These are phyloP conservation scores for Xerocomellus amylosporus DNA, from an alignment of 768 basidiomycete species.

Conservation along the genomic window DNA sequence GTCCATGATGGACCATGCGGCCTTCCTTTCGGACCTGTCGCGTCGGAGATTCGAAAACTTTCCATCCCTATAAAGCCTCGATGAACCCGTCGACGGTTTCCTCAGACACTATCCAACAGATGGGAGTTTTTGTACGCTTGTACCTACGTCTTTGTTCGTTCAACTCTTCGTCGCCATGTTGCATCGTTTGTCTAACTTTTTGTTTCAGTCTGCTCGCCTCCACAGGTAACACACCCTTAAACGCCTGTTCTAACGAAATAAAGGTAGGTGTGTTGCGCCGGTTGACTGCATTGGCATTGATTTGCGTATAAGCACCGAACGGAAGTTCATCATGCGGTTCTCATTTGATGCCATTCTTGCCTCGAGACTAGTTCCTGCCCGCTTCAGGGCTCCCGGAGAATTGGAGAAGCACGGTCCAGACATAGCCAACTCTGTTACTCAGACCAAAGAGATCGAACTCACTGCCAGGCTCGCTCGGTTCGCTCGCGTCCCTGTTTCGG, in stretches of 20 bases:
- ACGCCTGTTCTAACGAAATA: conserved; percentile 10
- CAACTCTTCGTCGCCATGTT: not conserved
- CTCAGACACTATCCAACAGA: conserved; percentile 33
- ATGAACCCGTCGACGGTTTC: not conserved
- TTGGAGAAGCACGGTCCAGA: conserved; percentile 26
- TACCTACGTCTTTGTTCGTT: conserved; percentile 30
- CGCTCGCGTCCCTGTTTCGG: conserved; percentile 22
- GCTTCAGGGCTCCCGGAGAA: conserved; percentile 13
- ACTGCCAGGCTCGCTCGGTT: conserved; percentile 25
- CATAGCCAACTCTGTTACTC: conserved; percentile 14
- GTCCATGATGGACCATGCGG: not conserved
- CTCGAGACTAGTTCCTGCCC: conserved; percentile 22
- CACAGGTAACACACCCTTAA: conserved; percentile 33
- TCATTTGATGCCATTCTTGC: conserved; percentile 19
- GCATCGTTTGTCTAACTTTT: conserved; percentile 7
- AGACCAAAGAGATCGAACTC: conserved; percentile 22
- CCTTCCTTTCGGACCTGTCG: conserved; percentile 22
- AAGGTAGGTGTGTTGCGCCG: conserved; percentile 10
- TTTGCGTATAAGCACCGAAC: conserved; percentile 9
- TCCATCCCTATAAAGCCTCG: conserved; percentile 19
- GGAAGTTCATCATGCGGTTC: conserved; percentile 22
- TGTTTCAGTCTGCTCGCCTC: conserved; percentile 21
- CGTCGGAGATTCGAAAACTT: conserved; percentile 28
- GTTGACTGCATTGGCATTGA: not conserved
- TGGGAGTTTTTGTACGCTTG: conserved; percentile 31